Evolutionary conservation across 2,329 filamentous ascomycete genomes (phyloP), one percentile per base, ranked within the genome.

Genomic region (Penicillium sclerotigenum): DNA sequence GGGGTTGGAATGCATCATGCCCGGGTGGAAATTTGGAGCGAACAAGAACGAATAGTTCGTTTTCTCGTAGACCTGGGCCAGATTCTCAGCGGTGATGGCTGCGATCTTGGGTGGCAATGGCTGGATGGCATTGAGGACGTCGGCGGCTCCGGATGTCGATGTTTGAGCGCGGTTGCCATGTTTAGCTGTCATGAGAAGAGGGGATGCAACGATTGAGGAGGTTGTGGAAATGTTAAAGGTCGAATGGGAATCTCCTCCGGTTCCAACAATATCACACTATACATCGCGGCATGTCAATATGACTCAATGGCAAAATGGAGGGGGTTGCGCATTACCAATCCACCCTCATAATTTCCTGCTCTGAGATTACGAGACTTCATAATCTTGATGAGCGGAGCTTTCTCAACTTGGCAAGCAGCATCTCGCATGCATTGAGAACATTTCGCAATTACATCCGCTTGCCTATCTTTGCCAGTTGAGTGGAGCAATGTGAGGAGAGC

Each of bases 161-260:
- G 94, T 97, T 52, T 91, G 94, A 40, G 94, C 92, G 64, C 89
- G 87, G 80, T 99, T 99, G 62, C 94, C 94, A 77, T 99, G 94
- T 78, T 99, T 99, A 63, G 89, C 90, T 55, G 96, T 82, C 67
- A 95, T 82, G 34, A 99, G 83, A 28, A 95, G 80, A 5, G 91
- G 86, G 6, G 91, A 95, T 45, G 90, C 91, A 47, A 99, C 80
- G 69, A 99, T 97, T 18, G 91, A 96, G 2, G 94, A 86, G 7
- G 94, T 96, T 5, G 94, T 99, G 65, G 89, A 94, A 72, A 99
- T 93, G 75, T 99, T 99, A 85, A 96, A 99, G 33, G 94, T 99
- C 74, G 96, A 91, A 81, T 97, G 92, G 20, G 89, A 88, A 78
- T 99, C 94, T 69, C 94, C 94, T 63, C 94, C 94, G 8, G 94